Base-by-base conservation (phyloP, 345 rosid species). In the Capsella bursapastoris region DNA sequence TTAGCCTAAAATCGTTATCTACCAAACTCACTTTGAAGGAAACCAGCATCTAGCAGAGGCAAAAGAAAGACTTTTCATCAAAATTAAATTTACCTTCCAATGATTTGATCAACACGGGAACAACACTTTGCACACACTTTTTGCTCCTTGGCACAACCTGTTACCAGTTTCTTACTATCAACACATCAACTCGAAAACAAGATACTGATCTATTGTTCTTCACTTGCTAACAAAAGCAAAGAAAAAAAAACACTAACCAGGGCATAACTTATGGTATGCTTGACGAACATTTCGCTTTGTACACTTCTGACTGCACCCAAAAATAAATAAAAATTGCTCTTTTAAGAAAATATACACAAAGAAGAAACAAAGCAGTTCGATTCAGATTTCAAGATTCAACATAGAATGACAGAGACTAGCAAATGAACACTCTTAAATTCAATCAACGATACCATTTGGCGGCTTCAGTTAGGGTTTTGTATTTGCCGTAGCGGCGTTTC, bases 131-230 rank as follows among this genome's bases (percentile, higher is more conserved):
- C 96, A 57, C 97, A 90, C 8, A 95, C 93, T 11, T 86, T 81
- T 58, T 88, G 90, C 78, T 92, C 99, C 91, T 90, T 95, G 0
- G 99, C 99, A 83, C 99, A 95, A 63, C 87, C 98, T 94, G 78
- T 58, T 38, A 66, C 2, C 59, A 27, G 78, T 70, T 47, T 27
- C 55, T 49, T 27, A 31, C 22, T 10, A 40, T 52, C 9, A 40
- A 73, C 47, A 51, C 28, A 64, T 66, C 43, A 82, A 7, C 52
- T 3, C 8, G 15, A 6, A 47, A 47, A 13, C 50, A 25, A 55
- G 2, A 18, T 1, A 41, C 53, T 27, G 3, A 1, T 7, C 22
- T 35, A 32, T 5, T 0, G 5, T 32, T 48, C 45, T 66, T 37
- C 25, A 15, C 25, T 43, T 12, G 27, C 32, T 34, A 57, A 12